phyloP scores from a whole-genome alignment of 2,329 filamentous ascomycete genomes.

The Trichoderma endophyticum region DNA sequence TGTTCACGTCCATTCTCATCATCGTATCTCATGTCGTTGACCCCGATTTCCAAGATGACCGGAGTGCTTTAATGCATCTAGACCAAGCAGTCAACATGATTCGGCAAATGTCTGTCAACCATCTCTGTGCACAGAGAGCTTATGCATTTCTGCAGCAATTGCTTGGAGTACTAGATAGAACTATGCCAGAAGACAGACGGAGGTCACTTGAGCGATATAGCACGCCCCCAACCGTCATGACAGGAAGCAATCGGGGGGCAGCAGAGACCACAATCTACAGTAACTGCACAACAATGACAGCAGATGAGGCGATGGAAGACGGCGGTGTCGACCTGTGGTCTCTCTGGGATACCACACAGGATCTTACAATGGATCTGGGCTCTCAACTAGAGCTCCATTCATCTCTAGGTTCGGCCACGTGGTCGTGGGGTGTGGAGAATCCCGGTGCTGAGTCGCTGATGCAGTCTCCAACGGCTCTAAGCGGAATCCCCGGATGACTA shows the following conservation, averaged over 20 bases:
- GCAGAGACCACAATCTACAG: neutral
- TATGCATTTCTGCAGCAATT: constrained; percentile 11
- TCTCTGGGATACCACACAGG: constrained; percentile 12
- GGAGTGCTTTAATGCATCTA: constrained; percentile 5
- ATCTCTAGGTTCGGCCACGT: constrained; percentile 1
- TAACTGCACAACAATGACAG: neutral
- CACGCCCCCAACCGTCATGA: neutral
- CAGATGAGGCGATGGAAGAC: neutral
- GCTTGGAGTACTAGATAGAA: neutral
- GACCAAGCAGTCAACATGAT: constrained; percentile 8
- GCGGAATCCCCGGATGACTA: neutral
- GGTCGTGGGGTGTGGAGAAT: constrained; percentile 10
- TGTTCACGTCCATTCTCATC: constrained; percentile 5
- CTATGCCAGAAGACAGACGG: constrained; percentile 1
- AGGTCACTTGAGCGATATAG: neutral
- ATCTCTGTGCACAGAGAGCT: constrained; percentile 3
- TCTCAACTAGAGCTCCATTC: constrained; percentile 10
- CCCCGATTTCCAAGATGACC: constrained; percentile 5
- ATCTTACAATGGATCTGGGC: constrained; percentile 10
- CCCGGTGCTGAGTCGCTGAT: neutral
- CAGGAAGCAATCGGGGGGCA: neutral
- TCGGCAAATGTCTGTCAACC: constrained; percentile 12
- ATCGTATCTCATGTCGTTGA: constrained; percentile 12
- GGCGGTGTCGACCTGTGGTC: constrained; percentile 1
- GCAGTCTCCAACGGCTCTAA: neutral